Conservation (phyloP, 2,329 filamentous ascomycete genomes). For the Hysterium pulicare region DNA sequence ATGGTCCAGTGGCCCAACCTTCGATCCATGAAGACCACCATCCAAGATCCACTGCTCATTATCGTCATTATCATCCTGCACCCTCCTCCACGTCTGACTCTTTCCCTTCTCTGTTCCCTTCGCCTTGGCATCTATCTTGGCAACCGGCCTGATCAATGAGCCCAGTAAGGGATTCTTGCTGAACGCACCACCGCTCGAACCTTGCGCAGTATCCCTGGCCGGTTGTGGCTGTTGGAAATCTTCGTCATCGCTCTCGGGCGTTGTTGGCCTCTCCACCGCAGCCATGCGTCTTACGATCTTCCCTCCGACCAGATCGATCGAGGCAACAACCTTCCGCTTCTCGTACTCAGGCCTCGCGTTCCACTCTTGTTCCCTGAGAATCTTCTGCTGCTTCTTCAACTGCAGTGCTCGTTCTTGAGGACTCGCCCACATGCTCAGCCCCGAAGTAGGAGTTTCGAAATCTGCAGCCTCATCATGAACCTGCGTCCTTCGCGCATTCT, state of each 20-base stretch:
- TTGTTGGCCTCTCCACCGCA: slow-evolving; percentile 54
- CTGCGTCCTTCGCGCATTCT: slow-evolving; percentile 79
- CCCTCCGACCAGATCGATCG: slow-evolving; percentile 75
- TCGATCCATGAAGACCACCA: slow-evolving; percentile 50
- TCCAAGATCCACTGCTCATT: slow-evolving; percentile 54
- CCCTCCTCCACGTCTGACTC: slow-evolving; percentile 46
- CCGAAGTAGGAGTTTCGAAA: slow-evolving; percentile 59
- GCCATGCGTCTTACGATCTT: slow-evolving; percentile 73
- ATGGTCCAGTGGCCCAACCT: no score
- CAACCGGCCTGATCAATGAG: slow-evolving; percentile 62
- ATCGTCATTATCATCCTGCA: slow-evolving; percentile 53
- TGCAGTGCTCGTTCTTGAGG: slow-evolving; percentile 79
- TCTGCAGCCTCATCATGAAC: slow-evolving; percentile 83
- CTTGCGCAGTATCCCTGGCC: no score
- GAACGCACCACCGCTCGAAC: slow-evolving; percentile 53
- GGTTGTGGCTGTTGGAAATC: slow-evolving; percentile 34
- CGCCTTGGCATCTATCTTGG: slow-evolving; percentile 47
- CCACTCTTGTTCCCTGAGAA: slow-evolving; percentile 83
- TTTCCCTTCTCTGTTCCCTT: slow-evolving; percentile 37
- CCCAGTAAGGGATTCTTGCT: slow-evolving; percentile 66
- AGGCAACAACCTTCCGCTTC: slow-evolving; percentile 79
- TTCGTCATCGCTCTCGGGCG: slow-evolving; percentile 49
- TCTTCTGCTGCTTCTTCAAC: slow-evolving; percentile 79
- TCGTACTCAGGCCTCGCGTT: slow-evolving; percentile 82
- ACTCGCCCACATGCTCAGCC: slow-evolving; percentile 75